Evolutionary conservation across 495 filamentous ascomycete genomes (phyloP).

Genomic region (Aspergillus kassunensis): DNA sequence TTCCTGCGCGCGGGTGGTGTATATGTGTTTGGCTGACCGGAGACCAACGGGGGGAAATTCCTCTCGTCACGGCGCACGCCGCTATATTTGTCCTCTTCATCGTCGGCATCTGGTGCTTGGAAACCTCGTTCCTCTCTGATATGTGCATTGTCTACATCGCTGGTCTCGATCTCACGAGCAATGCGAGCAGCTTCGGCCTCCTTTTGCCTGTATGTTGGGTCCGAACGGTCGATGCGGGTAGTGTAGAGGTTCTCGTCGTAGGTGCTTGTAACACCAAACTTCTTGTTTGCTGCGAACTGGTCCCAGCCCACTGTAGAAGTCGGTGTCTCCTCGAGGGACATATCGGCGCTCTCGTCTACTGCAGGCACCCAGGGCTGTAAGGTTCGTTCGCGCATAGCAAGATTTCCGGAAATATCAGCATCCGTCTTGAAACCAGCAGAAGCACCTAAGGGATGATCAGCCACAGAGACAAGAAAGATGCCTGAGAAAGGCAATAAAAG

Average conservation of each 20-base stretch:
- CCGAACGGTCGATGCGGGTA: conserved; percentile 75
- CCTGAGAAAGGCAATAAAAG: conserved; percentile 7
- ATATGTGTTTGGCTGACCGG: conserved; percentile 70
- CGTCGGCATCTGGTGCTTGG: conserved; percentile 61
- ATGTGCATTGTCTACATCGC: conserved; percentile 65
- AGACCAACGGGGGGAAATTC: conserved; percentile 63
- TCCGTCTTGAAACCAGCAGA: conserved; percentile 76
- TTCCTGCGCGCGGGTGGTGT: conserved; percentile 81
- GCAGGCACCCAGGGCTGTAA: conserved; percentile 80
- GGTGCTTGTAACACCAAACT: conserved; percentile 78
- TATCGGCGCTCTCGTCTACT: conserved; percentile 54
- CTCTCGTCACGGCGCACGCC: conserved; percentile 73
- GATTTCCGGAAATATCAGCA: conserved; percentile 75
- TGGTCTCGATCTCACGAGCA: conserved; percentile 84
- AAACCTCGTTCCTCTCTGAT: conserved; percentile 85
- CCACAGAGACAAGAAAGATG: background rate
- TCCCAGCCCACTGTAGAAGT: conserved; percentile 64
- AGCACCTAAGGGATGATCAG: conserved; percentile 29
- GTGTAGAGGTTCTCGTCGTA: conserved; percentile 96
- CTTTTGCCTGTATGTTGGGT: conserved; percentile 74
- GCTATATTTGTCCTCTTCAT: conserved; percentile 94
- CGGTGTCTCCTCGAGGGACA: conserved; percentile 62
- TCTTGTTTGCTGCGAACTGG: conserved; percentile 88
- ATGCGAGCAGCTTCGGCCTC: conserved; percentile 74
- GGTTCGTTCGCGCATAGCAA: conserved; percentile 63